Evolutionary conservation across 2,329 filamentous ascomycete species (phyloP).

Genomic region (Corniculantispora saksenae): DNA sequence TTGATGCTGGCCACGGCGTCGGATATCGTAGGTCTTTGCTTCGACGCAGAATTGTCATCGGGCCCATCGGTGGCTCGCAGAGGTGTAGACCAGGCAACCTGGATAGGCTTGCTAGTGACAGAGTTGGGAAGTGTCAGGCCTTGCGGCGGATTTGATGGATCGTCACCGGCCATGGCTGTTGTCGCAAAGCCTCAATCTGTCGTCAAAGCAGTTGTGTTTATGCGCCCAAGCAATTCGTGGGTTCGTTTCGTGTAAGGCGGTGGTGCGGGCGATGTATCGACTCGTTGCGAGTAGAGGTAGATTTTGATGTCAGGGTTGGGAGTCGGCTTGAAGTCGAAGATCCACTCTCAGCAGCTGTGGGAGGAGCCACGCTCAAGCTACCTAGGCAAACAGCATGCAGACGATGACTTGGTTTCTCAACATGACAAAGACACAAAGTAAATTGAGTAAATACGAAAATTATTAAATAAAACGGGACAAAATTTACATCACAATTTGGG

Average conservation of each 20-base stretch:
- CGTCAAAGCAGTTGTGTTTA: neutral
- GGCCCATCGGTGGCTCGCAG: constrained; percentile 19
- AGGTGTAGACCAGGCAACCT: constrained; percentile 14
- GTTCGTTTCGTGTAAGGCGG: neutral
- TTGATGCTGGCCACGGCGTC: constrained; percentile 70
- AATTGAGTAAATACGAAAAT: neutral
- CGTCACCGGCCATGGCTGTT: constrained; percentile 6
- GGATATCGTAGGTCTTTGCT: constrained; percentile 41
- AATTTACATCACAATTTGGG: neutral
- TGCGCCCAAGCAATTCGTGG: too few relatives aligned
- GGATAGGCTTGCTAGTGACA: constrained; percentile 12
- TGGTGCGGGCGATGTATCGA: neutral
- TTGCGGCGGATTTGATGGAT: neutral
- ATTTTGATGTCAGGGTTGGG: constrained; percentile 1
- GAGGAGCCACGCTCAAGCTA: too few relatives aligned
- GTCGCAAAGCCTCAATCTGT: neutral
- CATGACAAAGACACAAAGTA: neutral
- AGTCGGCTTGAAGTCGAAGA: constrained; percentile 1
- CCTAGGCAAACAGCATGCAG: neutral
- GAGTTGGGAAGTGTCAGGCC: constrained; percentile 11
- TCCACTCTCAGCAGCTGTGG: constrained; percentile 8
- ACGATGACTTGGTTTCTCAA: neutral
- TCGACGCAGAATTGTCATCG: constrained; percentile 23
- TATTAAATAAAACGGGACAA: neutral
- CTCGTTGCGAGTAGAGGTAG: neutral